Conservation (phyloP, 768 basidiomycete species). For the Hemileccinum rubropunctum region DNA sequence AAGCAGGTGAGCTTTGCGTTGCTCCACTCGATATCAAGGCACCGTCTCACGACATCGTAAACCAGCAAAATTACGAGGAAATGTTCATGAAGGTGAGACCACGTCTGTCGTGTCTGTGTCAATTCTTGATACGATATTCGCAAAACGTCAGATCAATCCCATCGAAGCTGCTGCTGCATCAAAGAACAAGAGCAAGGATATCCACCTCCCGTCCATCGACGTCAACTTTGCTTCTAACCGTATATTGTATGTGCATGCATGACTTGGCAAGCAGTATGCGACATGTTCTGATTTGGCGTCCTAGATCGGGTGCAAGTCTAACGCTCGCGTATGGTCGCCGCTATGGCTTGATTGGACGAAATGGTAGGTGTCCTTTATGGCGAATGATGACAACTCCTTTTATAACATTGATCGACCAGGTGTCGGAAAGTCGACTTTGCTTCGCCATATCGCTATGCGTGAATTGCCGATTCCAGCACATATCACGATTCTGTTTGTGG, state of each 20-base stretch:
- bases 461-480: conserved; percentile 93
- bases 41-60: neutral
- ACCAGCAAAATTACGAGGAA: conserved; percentile 94
- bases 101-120: neutral
- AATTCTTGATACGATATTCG: neutral
- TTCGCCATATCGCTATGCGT: conserved; percentile 91
- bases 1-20: conserved; percentile 61
- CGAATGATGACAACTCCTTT: neutral
- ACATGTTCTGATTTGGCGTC: conserved; percentile 2
- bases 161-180: conserved; percentile 71
- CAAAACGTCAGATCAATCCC: conserved; percentile 72
- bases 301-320: conserved; percentile 77
- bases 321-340: conserved; percentile 87
- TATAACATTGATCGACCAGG: conserved; percentile 36
- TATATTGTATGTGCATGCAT: conserved; percentile 59
- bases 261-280: neutral
- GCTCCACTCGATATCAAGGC: neutral
- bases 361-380: conserved; percentile 42
- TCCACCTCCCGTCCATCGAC: conserved; percentile 92
- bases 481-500: conserved; percentile 96
- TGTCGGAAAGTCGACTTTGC: conserved; percentile 95
- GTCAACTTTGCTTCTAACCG: conserved; percentile 95
- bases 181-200: conserved; percentile 97
- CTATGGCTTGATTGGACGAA: conserved; percentile 89
- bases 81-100: conserved; percentile 94